Evolutionary conservation across 2,329 filamentous ascomycete genomes (phyloP), one percentile per base, ranked within the genome.

Genomic region (Microcyclospora tardicrescens): DNA sequence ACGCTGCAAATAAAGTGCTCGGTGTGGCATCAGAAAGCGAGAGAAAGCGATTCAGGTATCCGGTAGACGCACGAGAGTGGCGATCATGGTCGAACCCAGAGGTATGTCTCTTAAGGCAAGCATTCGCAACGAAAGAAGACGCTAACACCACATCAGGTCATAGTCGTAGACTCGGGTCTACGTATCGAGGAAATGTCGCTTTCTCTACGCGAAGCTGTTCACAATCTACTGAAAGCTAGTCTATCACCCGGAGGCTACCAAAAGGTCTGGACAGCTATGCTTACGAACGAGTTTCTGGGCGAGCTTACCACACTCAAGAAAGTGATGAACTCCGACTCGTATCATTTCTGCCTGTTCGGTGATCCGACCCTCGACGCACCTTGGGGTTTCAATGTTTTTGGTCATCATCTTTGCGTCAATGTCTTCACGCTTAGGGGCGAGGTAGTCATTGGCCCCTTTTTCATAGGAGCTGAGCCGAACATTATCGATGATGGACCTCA

Each of bases 401-500:
- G 82, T 5, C 82, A 87, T 56, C 82, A 87, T 47, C 66, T 87
- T 1, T 84, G 79, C 47, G 66, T 86, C 2, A 77, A 78, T 50
- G 68, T 80, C 15, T 79, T 86, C 52, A 67, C 84, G 37, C 71
- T 77, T 47, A 65, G 64, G 16, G 60, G 63, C 0, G 78, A 84
- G 55, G 75, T 84, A 35, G 64, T 84, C 28, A 66, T 83, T 1
- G 76, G 74, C 0, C 82, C 82, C 0, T 82, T 77, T 62, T 87
- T 87, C 59, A 82, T 80, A 0, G 83, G 82, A 39, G 82, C 82
- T 0, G 82, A 87, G 59, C 82, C 82, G 0, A 85, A 86, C 51
- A 52, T 77, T 33, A 81, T 85, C 47, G 81, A 85, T 47, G 60
- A 61, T 0, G 79, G 80, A 0, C 69, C 69, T 0, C 67, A 75